Conservation (phyloP, 1,284 basidiomycete genomes). For the Malassezia vespertilionis region DNA sequence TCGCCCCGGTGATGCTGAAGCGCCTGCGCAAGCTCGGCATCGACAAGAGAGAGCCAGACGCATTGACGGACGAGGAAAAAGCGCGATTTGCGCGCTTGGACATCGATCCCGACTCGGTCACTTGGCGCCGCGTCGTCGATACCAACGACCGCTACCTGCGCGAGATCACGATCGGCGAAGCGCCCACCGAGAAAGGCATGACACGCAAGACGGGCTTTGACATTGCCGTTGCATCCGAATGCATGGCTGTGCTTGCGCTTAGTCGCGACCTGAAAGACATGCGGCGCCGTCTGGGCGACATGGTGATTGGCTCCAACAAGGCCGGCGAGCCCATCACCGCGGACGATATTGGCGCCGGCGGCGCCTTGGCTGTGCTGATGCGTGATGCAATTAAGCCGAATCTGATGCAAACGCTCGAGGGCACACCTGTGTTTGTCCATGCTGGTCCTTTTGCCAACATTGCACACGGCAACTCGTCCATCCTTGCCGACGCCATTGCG, state of each 20-base stretch:
- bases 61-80: slow-evolving; percentile 84
- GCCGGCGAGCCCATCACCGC: slow-evolving; percentile 84
- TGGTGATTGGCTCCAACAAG: slow-evolving; percentile 95
- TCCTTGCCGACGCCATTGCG: slow-evolving; percentile 88
- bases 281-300: slow-evolving; percentile 75
- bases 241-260: slow-evolving; percentile 93
- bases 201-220: slow-evolving; percentile 85
- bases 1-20: slow-evolving; percentile 91
- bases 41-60: slow-evolving; percentile 81
- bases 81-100: slow-evolving; percentile 81
- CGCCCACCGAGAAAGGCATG: slow-evolving; percentile 77
- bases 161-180: slow-evolving; percentile 83
- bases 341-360: slow-evolving; percentile 90
- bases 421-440: slow-evolving; percentile 96
- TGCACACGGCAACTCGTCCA: slow-evolving; percentile 96
- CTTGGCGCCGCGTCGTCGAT: slow-evolving; percentile 92
- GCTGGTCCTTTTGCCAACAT: slow-evolving; percentile 99
- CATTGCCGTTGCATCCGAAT: slow-evolving; percentile 92
- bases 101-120: slow-evolving; percentile 80
- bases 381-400: slow-evolving; percentile 99
- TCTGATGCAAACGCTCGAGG: slow-evolving; percentile 95
- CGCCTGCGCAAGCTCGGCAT: slow-evolving; percentile 91
- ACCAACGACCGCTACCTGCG: slow-evolving; percentile 95
- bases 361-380: slow-evolving; percentile 91
- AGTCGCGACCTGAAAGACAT: slow-evolving; percentile 81